Percentiles rank a stretch among this genome's conserved stretches.
phyloP scores from a whole-genome alignment of 2,329 filamentous ascomycete species.

The Trichoderma brevicompactum region DNA sequence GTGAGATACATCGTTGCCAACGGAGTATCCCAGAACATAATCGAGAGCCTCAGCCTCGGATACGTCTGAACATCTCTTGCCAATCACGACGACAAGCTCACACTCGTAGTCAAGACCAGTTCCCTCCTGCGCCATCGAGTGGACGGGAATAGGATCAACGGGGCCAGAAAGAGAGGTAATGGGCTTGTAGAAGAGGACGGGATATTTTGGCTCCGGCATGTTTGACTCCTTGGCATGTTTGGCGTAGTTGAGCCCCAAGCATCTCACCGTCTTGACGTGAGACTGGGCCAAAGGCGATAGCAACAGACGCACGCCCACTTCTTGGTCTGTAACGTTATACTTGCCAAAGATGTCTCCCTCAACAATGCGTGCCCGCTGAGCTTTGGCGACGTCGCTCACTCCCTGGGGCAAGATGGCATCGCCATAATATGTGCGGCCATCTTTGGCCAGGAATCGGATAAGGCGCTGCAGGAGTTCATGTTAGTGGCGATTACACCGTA shows the following conservation, averaged over 20 bases:
- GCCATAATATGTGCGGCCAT: constrained; percentile 72
- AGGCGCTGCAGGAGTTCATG: constrained; percentile 60
- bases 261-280: constrained; percentile 69
- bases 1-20: constrained; percentile 81
- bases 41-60: constrained; percentile 67
- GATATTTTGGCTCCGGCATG: constrained; percentile 70
- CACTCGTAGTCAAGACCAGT: constrained; percentile 79
- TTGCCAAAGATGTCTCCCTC: constrained; percentile 68
- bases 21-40: constrained; percentile 74
- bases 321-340: constrained; percentile 65
- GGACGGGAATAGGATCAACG: constrained; percentile 67
- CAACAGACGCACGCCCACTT: constrained; percentile 60
- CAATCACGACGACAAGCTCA: constrained; percentile 75
- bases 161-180: constrained; percentile 68
- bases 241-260: constrained; percentile 73
- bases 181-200: constrained; percentile 70
- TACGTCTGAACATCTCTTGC: constrained; percentile 68
- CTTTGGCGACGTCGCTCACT: constrained; percentile 63
- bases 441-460: constrained; percentile 72
- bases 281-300: constrained; percentile 66
- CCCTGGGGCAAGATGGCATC: constrained; percentile 71
- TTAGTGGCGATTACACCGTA: neutral
- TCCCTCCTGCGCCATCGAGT: constrained; percentile 65
- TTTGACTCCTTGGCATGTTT: constrained; percentile 72
- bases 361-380: constrained; percentile 65